Base-by-base conservation (phyloP, 1,139 yeast species). In the Candida sanyaensis region DNA sequence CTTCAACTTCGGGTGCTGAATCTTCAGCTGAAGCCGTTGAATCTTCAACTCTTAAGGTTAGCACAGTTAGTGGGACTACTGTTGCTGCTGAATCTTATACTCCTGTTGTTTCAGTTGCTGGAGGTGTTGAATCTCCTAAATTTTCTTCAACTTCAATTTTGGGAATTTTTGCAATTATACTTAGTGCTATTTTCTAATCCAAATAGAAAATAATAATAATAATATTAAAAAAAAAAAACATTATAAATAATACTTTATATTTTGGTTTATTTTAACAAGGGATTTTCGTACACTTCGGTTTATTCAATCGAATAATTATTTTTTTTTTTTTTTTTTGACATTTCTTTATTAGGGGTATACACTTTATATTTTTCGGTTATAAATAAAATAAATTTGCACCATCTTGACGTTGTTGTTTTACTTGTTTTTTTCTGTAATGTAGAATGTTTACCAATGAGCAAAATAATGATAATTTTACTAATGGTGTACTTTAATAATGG, bases 81-180 rank as follows among this genome's bases (percentile, higher is more conserved):
- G 42, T 40, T 13, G 45, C 50, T n/a, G 45, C 45, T 7, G 42
- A 37, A 21, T 38, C 44, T 21, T 24, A 24, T 21, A 24, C 41
- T 30, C 49, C 51, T 11, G 47, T 11, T n/a, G 37, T 44, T 27
- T 37, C 40, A 23, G 41, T 56, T 37, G 63, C 57, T 36, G 65
- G 61, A 44, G 50, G 57, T 17, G 59, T 58, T 36, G 63, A 63
- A 27, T 12, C 11, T 30, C 62, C 60, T 32, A 59, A 59, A 43
- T 55, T 55, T 46, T 34, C 39, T 21, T 40, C 41, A 13, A 31
- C 51, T 11, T 24, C 39, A 8, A 36, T 44, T n/a, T 42, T 38
- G 12, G 49, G 50, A 29, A 33, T 47, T 24, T 13, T 50, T 36
- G 43, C 41, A 24, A 21, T 43, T 29, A 27, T 43, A 37, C 10